These are phyloP conservation scores for Podospora tetraspora DNA, from an alignment of 495 filamentous ascomycete genomes.

Conservation along the genomic window DNA sequence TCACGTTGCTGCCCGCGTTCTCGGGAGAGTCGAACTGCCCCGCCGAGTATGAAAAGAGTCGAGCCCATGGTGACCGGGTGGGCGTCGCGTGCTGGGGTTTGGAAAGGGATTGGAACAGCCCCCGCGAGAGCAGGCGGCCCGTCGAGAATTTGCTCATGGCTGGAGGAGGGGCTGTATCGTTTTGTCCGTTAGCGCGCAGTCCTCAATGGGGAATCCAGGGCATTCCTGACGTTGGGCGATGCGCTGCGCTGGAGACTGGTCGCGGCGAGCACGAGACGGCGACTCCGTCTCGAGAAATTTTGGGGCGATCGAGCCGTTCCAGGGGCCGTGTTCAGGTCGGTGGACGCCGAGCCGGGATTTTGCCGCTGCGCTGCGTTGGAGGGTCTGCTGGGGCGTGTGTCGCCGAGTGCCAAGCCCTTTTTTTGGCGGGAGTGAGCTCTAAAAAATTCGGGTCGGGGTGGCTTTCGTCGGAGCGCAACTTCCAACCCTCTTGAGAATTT, in stretches of 20 bases:
- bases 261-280: not conserved
- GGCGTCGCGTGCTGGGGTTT: constrained; percentile 22
- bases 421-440: not conserved
- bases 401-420: not conserved
- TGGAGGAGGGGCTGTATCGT: not conserved
- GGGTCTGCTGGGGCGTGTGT: not conserved
- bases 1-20: not conserved
- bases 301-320: not conserved
- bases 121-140: constrained; percentile 43
- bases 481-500: not conserved
- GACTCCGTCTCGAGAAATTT: not conserved
- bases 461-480: not conserved
- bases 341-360: not conserved
- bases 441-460: not conserved
- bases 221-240: not conserved
- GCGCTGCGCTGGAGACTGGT: not conserved
- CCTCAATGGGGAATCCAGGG: not conserved
- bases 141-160: constrained; percentile 41
- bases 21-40: not conserved
- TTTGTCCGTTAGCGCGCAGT: not conserved
- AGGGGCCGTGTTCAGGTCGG: not conserved
- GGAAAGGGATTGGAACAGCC: constrained; percentile 27
- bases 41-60: constrained; percentile 40
- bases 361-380: not conserved
- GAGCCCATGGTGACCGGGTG: constrained; percentile 30